Evolutionary conservation across 2,329 filamentous ascomycete genomes (phyloP).

Genomic region (Epichloe gansuensis): DNA sequence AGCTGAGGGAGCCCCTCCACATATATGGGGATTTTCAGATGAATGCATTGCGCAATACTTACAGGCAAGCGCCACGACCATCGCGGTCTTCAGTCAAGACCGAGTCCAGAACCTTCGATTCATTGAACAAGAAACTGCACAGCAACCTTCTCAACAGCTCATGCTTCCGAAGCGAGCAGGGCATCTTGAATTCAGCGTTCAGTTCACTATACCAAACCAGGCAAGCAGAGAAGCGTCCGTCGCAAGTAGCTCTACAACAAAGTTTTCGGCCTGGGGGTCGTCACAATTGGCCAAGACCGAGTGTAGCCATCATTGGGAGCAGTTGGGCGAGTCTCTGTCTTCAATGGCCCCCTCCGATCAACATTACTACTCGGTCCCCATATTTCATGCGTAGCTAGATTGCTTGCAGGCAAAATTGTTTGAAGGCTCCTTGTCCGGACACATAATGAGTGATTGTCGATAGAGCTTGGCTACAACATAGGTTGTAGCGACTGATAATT

Average conservation of each 20-base stretch:
- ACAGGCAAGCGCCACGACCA: constrained; percentile 11
- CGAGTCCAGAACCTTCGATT: constrained; percentile 9
- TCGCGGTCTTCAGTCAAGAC: constrained; percentile 8
- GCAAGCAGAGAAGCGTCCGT: constrained; percentile 21
- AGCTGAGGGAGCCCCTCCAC: constrained; percentile 47
- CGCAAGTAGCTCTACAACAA: constrained; percentile 18
- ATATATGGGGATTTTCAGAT: constrained; percentile 43
- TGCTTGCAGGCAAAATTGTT: constrained; percentile 6
- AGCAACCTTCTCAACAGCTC: constrained; percentile 24
- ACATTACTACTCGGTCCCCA: constrained; percentile 3
- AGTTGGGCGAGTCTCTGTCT: constrained; percentile 1
- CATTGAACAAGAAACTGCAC: constrained; percentile 13
- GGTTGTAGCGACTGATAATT: constrained; percentile 11
- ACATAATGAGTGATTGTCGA: constrained; percentile 14
- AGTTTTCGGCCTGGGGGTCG: constrained; percentile 21
- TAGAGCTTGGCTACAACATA: constrained; percentile 9
- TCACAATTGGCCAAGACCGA: constrained; percentile 13
- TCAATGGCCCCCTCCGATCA: constrained; percentile 3
- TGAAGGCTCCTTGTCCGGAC: constrained; percentile 7
- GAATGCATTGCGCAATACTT: constrained; percentile 36
- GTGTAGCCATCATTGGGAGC: constrained; percentile 14
- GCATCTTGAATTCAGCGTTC: constrained; percentile 14
- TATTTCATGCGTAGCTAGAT: constrained; percentile 1
- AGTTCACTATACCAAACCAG: constrained; percentile 18
- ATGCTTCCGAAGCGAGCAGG: constrained; percentile 23